A percentile compares a stretch with the other conserved stretches of the same genome.
phyloP scores from a whole-genome alignment of 1,284 basidiomycete genomes.

The Ustilago vetiveriae region DNA sequence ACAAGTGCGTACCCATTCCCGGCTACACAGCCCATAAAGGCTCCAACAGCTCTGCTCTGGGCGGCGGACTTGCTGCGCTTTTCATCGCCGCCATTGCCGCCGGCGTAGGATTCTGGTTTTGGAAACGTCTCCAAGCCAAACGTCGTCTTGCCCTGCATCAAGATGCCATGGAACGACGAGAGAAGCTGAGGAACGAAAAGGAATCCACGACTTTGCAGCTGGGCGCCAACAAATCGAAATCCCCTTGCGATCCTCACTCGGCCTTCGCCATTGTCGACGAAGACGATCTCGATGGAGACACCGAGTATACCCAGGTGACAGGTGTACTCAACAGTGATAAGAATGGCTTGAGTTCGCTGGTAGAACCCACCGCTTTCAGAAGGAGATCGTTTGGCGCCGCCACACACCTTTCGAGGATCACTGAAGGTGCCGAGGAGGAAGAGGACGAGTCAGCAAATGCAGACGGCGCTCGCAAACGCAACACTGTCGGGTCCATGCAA shows the following conservation, averaged over 20 bases:
- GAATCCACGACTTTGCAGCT: slow-evolving; percentile 38
- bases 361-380: slow-evolving; percentile 35
- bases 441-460: too few relatives aligned
- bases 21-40: slow-evolving; percentile 3
- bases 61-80: slow-evolving; percentile 44
- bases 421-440: slow-evolving; percentile 48
- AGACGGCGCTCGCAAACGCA: slow-evolving; percentile 15
- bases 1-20: slow-evolving; percentile 40
- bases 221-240: slow-evolving; percentile 2
- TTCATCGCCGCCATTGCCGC: slow-evolving; percentile 25
- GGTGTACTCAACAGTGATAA: slow-evolving; percentile 23
- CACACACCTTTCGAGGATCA: slow-evolving; percentile 52
- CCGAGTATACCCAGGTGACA: slow-evolving; percentile 49
- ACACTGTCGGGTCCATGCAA: slow-evolving; percentile 10
- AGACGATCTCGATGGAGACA: slow-evolving; percentile 35
- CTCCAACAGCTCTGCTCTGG: slow-evolving; percentile 37
- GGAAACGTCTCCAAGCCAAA: slow-evolving; percentile 27
- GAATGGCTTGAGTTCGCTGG: slow-evolving; percentile 30
- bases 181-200: slow-evolving; percentile 39
- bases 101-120: slow-evolving; percentile 30
- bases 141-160: slow-evolving; percentile 35
- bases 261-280: slow-evolving; percentile 25
- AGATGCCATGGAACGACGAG: slow-evolving; percentile 30
- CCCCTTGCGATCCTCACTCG: slow-evolving; percentile 6
- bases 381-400: slow-evolving; percentile 47